Percentiles rank a stretch among this genome's conserved stretches.
These are phyloP conservation scores for Venturia pyrina DNA, from an alignment of 2,329 filamentous ascomycete genomes.

Conservation along the genomic window DNA sequence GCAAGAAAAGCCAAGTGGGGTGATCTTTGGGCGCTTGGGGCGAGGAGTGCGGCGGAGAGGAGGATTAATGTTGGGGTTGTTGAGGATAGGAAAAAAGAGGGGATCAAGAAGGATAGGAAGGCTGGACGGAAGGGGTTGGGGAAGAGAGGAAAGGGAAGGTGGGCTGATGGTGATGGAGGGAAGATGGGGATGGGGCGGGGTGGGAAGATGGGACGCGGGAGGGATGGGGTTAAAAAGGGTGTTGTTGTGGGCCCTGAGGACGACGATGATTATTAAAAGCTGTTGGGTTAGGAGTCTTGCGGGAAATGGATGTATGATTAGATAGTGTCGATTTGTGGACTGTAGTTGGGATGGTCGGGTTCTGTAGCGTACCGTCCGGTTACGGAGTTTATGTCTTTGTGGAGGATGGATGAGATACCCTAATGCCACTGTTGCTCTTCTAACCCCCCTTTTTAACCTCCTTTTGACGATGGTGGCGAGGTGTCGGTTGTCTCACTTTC, in stretches of 20 bases:
- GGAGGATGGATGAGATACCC: not conserved
- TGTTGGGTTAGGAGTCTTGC: not conserved
- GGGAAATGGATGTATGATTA: not conserved
- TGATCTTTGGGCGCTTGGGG: conserved; percentile 84
- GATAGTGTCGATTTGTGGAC: not conserved
- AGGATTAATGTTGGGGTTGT: conserved; percentile 1
- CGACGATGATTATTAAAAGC: too few species aligned
- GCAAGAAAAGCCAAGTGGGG: conserved; percentile 87
- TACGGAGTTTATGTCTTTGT: not conserved
- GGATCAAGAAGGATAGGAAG: not conserved
- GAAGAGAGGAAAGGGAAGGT: not conserved
- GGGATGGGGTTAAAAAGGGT: not conserved
- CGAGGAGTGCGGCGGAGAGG: not conserved
- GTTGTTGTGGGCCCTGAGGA: not conserved
- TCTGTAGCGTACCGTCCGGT: not conserved
- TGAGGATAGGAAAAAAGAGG: conserved; percentile 1
- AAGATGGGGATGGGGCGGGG: not conserved
- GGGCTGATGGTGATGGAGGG: conserved; percentile 7
- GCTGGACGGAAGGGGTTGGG: not conserved
- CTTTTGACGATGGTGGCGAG: too few species aligned
- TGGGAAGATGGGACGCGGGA: not conserved
- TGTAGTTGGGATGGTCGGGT: not conserved
- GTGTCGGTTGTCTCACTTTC: too few species aligned
- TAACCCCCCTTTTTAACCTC: not conserved
- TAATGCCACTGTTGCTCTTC: not conserved